phyloP scores from a whole-genome alignment of 257 asterid genomes.

The Fraxinus americana region DNA sequence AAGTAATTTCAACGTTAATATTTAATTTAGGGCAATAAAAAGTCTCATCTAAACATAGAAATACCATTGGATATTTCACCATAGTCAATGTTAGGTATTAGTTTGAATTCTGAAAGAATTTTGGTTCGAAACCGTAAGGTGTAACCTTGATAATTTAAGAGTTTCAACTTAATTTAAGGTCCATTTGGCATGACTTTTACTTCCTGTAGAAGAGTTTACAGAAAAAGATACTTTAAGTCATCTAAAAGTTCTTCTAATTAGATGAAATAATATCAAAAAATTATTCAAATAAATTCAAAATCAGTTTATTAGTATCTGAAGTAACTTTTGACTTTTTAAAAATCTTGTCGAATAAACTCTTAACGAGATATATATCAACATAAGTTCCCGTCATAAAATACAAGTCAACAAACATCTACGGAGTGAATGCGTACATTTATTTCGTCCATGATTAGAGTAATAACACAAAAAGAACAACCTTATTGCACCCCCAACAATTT shows the following conservation, averaged over 20 bases:
- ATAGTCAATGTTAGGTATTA: slow-evolving; percentile 36
- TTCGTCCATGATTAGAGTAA: no score
- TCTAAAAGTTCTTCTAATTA: neutral
- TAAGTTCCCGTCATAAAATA: neutral
- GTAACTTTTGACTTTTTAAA: no score
- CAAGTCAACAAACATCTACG: neutral
- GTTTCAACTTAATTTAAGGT: neutral
- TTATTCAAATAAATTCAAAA: slow-evolving; percentile 21
- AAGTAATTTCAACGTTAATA: neutral
- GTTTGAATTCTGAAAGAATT: slow-evolving; percentile 33
- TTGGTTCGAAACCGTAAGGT: neutral
- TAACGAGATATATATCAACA: neutral
- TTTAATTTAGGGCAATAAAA: neutral
- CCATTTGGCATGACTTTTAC: neutral
- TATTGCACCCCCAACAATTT: no score
- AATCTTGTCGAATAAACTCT: no score
- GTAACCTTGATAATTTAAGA: neutral
- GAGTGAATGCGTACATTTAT: no score
- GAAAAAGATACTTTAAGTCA: neutral
- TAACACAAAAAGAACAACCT: no score
- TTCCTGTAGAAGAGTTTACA: no score
- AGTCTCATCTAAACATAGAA: neutral
- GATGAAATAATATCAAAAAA: neutral
- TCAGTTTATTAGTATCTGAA: no score
- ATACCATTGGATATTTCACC: slow-evolving; percentile 15